Percentiles rank a stretch among this genome's conserved stretches.
Evolutionary conservation across 2,329 filamentous ascomycete genomes (phyloP).

Genomic region (Thermomyces lanuginosus): DNA sequence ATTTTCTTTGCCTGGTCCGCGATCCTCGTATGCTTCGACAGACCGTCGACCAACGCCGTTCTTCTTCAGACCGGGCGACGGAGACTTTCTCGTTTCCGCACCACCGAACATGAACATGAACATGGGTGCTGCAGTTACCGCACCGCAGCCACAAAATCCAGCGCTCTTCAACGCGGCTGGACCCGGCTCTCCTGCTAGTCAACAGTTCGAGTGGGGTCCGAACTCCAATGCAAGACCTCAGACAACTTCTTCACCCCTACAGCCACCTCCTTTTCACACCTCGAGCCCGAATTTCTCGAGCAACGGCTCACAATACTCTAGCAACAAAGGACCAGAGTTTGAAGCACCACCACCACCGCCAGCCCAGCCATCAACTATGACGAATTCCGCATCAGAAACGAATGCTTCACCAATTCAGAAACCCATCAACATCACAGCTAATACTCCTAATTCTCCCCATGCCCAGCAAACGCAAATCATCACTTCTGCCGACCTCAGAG

Average conservation of each 20-base stretch:
- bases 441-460: background rate
- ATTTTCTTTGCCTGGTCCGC: slow-evolving; percentile 16
- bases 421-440: background rate
- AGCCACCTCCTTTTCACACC: slow-evolving; percentile 2
- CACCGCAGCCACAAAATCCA: slow-evolving; percentile 3
- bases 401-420: background rate
- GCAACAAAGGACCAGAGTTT: background rate
- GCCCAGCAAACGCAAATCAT: background rate
- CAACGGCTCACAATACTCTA: background rate
- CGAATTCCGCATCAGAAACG: background rate
- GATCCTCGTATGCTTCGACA: slow-evolving; percentile 1
- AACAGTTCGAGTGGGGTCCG: slow-evolving; percentile 6
- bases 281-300: slow-evolving; percentile 3
- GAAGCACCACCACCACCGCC: slow-evolving; percentile 1
- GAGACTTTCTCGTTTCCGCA: too few species aligned
- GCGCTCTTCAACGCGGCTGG: slow-evolving; percentile 3
- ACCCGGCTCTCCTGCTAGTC: slow-evolving; percentile 5
- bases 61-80: background rate
- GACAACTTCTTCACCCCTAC: slow-evolving; percentile 4
- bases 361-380: slow-evolving; percentile 1
- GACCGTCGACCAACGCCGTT: slow-evolving; percentile 1
- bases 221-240: slow-evolving; percentile 2
- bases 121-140: background rate
- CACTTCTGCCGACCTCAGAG: slow-evolving; percentile 14
- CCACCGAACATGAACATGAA: background rate